Evolutionary conservation across 2,329 filamentous ascomycete species (phyloP), one percentile per base, ranked within the genome.

Genomic region (Phialophora expanda): DNA sequence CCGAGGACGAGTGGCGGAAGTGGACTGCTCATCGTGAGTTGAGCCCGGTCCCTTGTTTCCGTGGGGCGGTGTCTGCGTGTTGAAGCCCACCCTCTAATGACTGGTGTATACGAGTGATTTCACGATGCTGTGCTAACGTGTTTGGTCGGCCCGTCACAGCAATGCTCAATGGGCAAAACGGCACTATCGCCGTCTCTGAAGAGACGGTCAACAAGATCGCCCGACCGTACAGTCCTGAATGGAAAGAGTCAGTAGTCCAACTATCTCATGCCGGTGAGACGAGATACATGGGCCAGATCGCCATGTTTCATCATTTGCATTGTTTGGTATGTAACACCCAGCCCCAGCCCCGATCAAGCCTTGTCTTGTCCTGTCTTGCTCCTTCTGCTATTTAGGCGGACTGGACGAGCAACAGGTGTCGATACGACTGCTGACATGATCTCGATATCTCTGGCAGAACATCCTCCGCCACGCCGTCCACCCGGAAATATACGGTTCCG

Each of bases 271-370:
- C 24, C n/a, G 28, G 28, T 14, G 53, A 56, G 9, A 56, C 53
- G 9, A 28, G 7, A n/a, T 56, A 56, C 4, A 56, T 56, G 53
- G 53, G 53, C 12, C 53, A 56, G 20, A 56, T 56, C 30, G 53
- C 53, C 53, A 56, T 56, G 53, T 56, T 56, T 30, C 53, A 56
- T 56, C 53, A 56, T 56, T 20, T 56, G 28, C 53, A 56, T n/a
- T 56, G 53, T 56, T 30, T 56, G 28, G 53, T 56, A 34, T 17
- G 53, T 30, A 12, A 11, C 24, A n/a, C n/a, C n/a, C n/a, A n/a
- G n/a, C n/a, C n/a, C n/a, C n/a, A n/a, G n/a, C 11, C 14, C 17
- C 44, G 0, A 17, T 48, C 30, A 32, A 32, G 30, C 30, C 8
- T 32, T 32, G 6, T 32, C 8, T 32, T 32, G 30, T 32, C 9